A percentile compares a stretch with the other conserved stretches of the same genome.
Conservation (phyloP, 108 stramenopile genomes). For the Cyclotella atomus region DNA sequence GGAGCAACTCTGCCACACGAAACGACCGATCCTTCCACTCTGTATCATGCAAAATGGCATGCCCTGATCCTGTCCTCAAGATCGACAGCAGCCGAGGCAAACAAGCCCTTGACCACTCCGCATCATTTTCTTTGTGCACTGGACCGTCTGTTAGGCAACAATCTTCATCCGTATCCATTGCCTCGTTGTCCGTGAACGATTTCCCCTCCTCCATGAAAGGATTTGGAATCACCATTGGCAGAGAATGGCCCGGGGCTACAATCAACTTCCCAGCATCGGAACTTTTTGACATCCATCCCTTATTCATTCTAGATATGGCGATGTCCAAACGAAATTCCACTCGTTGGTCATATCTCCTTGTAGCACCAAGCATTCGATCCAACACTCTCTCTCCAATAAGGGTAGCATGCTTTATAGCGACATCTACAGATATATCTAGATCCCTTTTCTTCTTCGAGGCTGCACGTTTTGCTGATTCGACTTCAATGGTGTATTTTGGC, state of each 20-base stretch:
- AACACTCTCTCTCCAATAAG: conserved; percentile 60
- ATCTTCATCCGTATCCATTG: conserved; percentile 4
- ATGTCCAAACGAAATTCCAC: conserved; percentile 63
- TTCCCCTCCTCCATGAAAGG: conserved; percentile 16
- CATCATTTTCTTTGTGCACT: conserved; percentile 41
- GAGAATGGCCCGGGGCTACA: conserved; percentile 24
- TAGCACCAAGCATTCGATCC: conserved; percentile 57
- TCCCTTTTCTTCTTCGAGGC: not conserved
- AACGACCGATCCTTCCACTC: conserved; percentile 68
- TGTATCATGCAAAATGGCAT: conserved; percentile 76
- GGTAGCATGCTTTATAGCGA: conserved; percentile 65
- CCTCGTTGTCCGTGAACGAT: conserved; percentile 6
- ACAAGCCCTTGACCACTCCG: conserved; percentile 63
- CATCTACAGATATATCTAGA: not conserved
- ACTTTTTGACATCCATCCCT: conserved; percentile 7
- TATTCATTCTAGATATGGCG: conserved; percentile 2
- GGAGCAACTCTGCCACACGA: conserved; percentile 69
- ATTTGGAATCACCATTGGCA: conserved; percentile 33
- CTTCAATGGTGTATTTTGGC: conserved; percentile 57
- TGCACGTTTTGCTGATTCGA: not conserved
- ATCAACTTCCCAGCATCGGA: conserved; percentile 2
- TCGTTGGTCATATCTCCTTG: conserved; percentile 52
- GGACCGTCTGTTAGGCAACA: conserved; percentile 8
- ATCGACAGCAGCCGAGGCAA: conserved; percentile 67
- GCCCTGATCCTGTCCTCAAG: conserved; percentile 69